Evolutionary conservation across 1,284 basidiomycete genomes (phyloP), one percentile per base, ranked within the genome.

Genomic region (Rhodotorula mucilaginosa): DNA sequence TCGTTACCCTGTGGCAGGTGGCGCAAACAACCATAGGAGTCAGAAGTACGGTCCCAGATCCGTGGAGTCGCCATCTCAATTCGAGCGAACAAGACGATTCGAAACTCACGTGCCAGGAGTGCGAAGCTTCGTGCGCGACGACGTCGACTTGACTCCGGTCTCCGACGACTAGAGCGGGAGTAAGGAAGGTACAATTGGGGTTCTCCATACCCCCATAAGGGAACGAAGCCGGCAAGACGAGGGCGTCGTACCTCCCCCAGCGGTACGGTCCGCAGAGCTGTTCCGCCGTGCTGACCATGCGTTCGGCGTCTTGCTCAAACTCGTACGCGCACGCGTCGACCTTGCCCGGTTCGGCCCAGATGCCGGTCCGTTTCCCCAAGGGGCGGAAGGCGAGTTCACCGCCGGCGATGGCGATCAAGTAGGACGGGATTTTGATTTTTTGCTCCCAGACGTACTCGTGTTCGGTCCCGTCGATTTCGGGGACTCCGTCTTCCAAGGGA

Each of bases 141-240:
- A 95, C 91, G 79, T 95, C 92, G 16, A 93, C 92, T 29, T 94
- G 85, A 19, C 88, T 87, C 58, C 91, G 87, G 81, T 96, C 93
- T 1, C 91, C 77, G 34, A 76, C 78, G 51, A 79, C 56, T 3
- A 77, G 69, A 8, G 78, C 93, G 0, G 92, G 93, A 0, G 92
- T 96, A 54, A 93, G 84, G 82, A 96, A 95, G 0, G 91, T 89
- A 67, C 92, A 23, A 79, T 92, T 94, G 3, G 90, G 86, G 77
- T 92, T 76, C 75, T 89, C 89, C 92, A 92, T 90, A 75, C 92
- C 91, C 51, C 58, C 51, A 72, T 81, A 97, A 0, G 95, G 95
- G 85, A 97, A 98, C 0, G 91, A 91, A 21, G 93, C 90, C 0
- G 96, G 96, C 13, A 97, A 84, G n/a, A 98, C 90, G 46, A 98